These are phyloP conservation scores for Fusarium aywerte DNA, from an alignment of 2,329 filamentous ascomycete genomes.

Conservation along the genomic window DNA sequence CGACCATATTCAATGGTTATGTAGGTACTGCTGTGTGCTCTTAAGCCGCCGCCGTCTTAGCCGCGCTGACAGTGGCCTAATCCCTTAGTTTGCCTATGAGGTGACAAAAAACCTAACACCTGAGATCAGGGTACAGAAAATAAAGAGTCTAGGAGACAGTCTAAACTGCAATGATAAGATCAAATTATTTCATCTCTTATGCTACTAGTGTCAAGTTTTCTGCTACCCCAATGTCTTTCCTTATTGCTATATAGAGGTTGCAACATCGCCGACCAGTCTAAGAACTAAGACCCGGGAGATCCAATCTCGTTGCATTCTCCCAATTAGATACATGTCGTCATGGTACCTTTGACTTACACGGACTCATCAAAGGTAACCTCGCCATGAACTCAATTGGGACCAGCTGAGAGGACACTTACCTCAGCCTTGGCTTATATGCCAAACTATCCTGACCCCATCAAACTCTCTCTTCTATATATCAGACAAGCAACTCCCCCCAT, in stretches of 20 bases:
- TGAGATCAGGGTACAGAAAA: no score
- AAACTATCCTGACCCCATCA: neutral
- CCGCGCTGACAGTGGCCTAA: conserved; percentile 18
- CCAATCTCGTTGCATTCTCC: conserved; percentile 9
- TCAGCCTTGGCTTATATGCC: neutral
- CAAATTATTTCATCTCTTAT: no score
- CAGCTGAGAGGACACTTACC: neutral
- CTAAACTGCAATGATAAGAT: no score
- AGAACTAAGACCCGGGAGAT: conserved; percentile 10
- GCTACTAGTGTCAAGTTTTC: no score
- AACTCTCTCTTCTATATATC: conserved; percentile 21
- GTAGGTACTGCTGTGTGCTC: neutral
- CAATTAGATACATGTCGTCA: conserved; percentile 26
- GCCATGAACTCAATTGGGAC: conserved; percentile 25
- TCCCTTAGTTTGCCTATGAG: neutral
- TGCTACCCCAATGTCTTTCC: no score
- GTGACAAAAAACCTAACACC: no score
- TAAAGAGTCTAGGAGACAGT: no score
- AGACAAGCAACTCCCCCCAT: neutral
- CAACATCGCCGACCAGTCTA: conserved; percentile 8
- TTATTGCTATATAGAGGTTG: neutral
- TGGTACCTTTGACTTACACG: conserved; percentile 7
- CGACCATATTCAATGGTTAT: conserved; percentile 9
- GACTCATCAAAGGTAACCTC: neutral
- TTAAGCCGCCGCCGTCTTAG: conserved; percentile 25